phyloP scores from a whole-genome alignment of 73 alveolate genomes.

The Effrenium voratum region DNA sequence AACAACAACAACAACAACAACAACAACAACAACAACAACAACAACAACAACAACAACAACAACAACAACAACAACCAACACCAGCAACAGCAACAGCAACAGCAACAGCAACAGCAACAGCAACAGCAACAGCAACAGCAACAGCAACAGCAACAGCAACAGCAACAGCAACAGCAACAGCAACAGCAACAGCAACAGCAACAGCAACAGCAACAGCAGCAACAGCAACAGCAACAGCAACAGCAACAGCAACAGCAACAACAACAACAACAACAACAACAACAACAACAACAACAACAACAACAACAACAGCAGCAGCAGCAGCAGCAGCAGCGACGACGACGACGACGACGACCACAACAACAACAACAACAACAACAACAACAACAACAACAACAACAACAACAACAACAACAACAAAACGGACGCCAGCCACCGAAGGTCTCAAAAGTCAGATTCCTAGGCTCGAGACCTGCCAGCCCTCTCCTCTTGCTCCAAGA shows the following conservation, averaged over 20 bases:
- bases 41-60: not conserved
- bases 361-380: not conserved
- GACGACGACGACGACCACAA: not conserved
- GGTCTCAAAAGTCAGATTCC: no score
- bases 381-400: not conserved
- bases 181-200: not conserved
- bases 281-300: not conserved
- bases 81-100: not conserved
- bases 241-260: not conserved
- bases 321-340: not conserved
- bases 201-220: not conserved
- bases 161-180: not conserved
- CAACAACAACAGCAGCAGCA: not conserved
- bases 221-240: not conserved
- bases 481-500: constrained; percentile 33
- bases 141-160: not conserved
- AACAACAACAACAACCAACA: no score
- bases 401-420: not conserved
- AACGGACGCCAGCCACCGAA: no score
- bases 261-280: not conserved
- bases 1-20: not conserved
- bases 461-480: no score
- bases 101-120: not conserved
- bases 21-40: not conserved
- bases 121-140: not conserved